A percentile compares a stretch with the other conserved stretches of the same genome.
Conservation (phyloP, 179 eudicot genomes). For the Drosera spatulata region DNA sequence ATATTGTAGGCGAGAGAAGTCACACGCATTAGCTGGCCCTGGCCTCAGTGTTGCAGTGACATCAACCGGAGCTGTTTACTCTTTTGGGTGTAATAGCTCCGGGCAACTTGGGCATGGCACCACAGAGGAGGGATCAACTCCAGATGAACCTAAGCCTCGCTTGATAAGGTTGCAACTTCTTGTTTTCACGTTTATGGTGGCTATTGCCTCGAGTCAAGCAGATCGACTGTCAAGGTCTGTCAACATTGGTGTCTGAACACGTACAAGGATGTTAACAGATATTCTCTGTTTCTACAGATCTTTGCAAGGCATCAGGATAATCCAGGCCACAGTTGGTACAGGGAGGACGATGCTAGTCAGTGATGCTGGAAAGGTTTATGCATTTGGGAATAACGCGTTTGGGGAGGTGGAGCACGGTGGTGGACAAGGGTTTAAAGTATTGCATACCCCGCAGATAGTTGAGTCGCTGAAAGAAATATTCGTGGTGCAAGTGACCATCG, state of each 20-base stretch:
- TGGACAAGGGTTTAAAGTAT: slow-evolving; percentile 40
- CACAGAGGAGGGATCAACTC: slow-evolving; percentile 44
- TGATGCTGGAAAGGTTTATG: slow-evolving; percentile 64
- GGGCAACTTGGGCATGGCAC: slow-evolving; percentile 93
- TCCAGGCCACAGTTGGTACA: slow-evolving; percentile 90
- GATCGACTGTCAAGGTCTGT: too few relatives aligned
- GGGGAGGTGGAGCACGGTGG: slow-evolving; percentile 75
- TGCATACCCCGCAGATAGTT: slow-evolving; percentile 54
- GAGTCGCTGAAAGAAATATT: slow-evolving; percentile 80
- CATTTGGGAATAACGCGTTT: slow-evolving; percentile 80
- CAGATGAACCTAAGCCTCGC: slow-evolving; percentile 66
- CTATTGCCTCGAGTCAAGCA: neutral
- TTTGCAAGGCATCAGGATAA: slow-evolving; percentile 73
- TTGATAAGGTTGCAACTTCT: slow-evolving; percentile 48
- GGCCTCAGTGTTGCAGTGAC: slow-evolving; percentile 88
- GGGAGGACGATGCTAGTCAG: slow-evolving; percentile 83
- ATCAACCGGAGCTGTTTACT: slow-evolving; percentile 60
- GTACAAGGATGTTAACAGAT: too few relatives aligned
- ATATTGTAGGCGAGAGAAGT: slow-evolving; percentile 65
- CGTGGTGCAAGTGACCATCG: slow-evolving; percentile 96
- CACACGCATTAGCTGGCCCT: slow-evolving; percentile 92
- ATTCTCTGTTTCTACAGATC: slow-evolving; percentile 41
- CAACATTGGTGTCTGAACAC: too few relatives aligned
- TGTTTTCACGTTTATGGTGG: neutral
- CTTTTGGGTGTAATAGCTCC: slow-evolving; percentile 85